Conservation (phyloP, 1,284 basidiomycete species). For the Pterulicium gracile region DNA sequence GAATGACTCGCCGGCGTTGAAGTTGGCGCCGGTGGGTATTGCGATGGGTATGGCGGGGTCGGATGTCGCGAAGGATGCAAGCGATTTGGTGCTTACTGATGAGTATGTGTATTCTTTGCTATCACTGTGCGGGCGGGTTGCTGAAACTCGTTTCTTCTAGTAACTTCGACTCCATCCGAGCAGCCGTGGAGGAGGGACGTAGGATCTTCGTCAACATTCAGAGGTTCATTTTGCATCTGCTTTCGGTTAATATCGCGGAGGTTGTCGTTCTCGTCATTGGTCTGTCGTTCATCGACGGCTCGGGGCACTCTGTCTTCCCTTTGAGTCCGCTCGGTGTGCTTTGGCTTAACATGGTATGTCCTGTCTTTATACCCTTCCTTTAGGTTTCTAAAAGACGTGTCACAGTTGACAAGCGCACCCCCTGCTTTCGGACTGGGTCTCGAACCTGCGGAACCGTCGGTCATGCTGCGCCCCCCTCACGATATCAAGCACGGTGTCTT, state of each 20-base stretch:
- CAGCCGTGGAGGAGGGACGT: slow-evolving; percentile 58
- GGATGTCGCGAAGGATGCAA: slow-evolving; percentile 54
- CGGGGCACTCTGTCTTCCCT: slow-evolving; percentile 52
- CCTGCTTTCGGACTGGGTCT: slow-evolving; percentile 52
- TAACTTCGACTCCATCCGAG: slow-evolving; percentile 62
- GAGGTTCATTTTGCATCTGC: slow-evolving; percentile 34
- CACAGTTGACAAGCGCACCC: slow-evolving; percentile 30
- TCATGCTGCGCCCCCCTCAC: slow-evolving; percentile 47
- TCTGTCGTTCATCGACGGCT: slow-evolving; percentile 51
- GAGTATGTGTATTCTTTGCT: slow-evolving; percentile 26
- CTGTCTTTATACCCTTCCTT: not conserved
- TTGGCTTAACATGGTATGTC: slow-evolving; percentile 37
- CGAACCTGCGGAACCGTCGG: slow-evolving; percentile 41
- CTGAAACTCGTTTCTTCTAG: slow-evolving; percentile 11
- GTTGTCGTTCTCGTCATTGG: slow-evolving; percentile 52
- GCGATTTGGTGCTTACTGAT: slow-evolving; percentile 57
- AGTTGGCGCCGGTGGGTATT: slow-evolving; percentile 54
- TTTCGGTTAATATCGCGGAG: slow-evolving; percentile 52
- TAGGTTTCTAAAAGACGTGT: not conserved
- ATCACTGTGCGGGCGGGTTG: not conserved
- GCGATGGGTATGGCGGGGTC: slow-evolving; percentile 64
- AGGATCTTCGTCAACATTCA: slow-evolving; percentile 34
- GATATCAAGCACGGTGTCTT: slow-evolving; percentile 41
- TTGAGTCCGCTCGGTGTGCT: slow-evolving; percentile 57
- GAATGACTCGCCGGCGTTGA: slow-evolving; percentile 55